A percentile compares a stretch with the other conserved stretches of the same genome.
Evolutionary conservation across 345 rosid species (phyloP).

Genomic region (Lepidium sativum): DNA sequence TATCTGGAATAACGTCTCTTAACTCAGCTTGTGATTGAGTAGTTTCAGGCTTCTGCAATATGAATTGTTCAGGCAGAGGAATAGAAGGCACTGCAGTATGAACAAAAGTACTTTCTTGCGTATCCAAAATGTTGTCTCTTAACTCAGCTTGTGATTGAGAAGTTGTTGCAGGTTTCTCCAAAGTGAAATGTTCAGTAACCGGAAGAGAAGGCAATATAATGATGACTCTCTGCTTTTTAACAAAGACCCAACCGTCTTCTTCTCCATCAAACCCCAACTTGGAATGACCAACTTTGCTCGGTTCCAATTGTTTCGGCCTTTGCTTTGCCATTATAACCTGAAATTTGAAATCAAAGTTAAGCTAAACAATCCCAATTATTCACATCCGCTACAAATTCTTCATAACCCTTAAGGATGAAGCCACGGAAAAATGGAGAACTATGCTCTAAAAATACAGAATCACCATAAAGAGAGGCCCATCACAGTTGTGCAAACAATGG

Average conservation of each 20-base stretch:
- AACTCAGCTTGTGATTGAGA: slow-evolving; percentile 25
- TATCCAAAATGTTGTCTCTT: slow-evolving; percentile 12
- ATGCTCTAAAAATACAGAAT: neutral
- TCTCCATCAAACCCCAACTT: slow-evolving; percentile 25
- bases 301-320: slow-evolving; percentile 30
- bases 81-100: slow-evolving; percentile 26
- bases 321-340: slow-evolving; percentile 41
- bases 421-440: neutral
- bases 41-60: slow-evolving; percentile 24
- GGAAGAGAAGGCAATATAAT: slow-evolving; percentile 57
- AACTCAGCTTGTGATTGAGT: slow-evolving; percentile 21
- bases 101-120: neutral
- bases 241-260: slow-evolving; percentile 63
- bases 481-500: too few species aligned
- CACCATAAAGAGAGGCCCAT: too few species aligned
- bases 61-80: slow-evolving; percentile 16
- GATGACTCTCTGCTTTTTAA: slow-evolving; percentile 62
- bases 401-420: neutral
- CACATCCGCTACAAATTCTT: neutral
- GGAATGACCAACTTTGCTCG: slow-evolving; percentile 3
- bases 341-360: neutral
- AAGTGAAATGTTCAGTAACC: slow-evolving; percentile 11
- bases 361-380: neutral
- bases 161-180: slow-evolving; percentile 32
- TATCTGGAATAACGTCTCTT: slow-evolving; percentile 16